Evolutionary conservation across 1,284 basidiomycete species (phyloP), one percentile per base, ranked within the genome.

Genomic region (Porogramme epimiltina): DNA sequence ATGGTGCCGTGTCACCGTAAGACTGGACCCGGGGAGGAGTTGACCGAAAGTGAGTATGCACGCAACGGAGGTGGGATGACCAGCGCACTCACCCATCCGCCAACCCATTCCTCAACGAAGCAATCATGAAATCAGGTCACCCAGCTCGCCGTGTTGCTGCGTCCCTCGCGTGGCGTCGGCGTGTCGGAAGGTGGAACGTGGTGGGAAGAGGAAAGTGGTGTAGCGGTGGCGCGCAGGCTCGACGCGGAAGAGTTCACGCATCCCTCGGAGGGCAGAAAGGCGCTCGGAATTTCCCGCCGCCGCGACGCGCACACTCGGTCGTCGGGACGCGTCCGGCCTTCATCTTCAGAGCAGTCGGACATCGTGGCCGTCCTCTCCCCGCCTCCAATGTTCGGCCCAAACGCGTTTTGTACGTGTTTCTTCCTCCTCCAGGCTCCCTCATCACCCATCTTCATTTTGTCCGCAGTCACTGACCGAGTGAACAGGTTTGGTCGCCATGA

Each of bases 51-150:
- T 42, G 47, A 49, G 36, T 25, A 36, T 18, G 18, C 16, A 24
- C 25, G 22, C n/a, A 19, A 26, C 9, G 13, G 42, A 46, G 18
- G n/a, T 25, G 13, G 41, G 20, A 38, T 42, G 15, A 15, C 13
- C 13, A 26, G 33, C 42, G 37, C 54, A 59, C 61, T 37, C 40
- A 70, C 70, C 70, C 66, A 39, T 70, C 64, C 55, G 60, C 64
- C 51, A 67, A 45, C 47, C 69, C 67, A 67, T 71, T 63, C 52
- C 66, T 64, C n/a, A 71, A 46, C 49, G 66, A 59, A 38, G 62
- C 54, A 52, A 72, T 65, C 70, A 72, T 71, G 20, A 63, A 65
- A 61, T 49, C 49, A 37, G 20, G 18, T 15, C 25, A 6, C 18
- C 40, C 23, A 22, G 15, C 11, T 45, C 22, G 31, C 41, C 24